A percentile compares a stretch with the other conserved stretches of the same genome.
phyloP scores from a whole-genome alignment of 345 rosid genomes.

The Citrus medica region DNA sequence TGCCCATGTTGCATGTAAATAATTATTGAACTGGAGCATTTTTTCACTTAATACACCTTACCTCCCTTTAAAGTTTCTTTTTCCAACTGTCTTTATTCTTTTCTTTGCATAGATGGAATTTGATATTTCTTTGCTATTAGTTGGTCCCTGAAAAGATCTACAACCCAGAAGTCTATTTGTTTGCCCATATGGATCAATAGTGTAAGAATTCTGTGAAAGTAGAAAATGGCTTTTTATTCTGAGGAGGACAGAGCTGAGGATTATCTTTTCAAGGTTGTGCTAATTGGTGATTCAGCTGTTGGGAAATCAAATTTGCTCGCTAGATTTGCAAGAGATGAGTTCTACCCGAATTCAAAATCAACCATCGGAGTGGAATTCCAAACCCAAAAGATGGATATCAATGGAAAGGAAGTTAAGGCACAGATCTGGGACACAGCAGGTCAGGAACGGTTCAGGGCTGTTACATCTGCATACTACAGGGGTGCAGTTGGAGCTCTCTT shows the following conservation, averaged over 20 bases:
- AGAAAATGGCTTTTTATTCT: conserved; percentile 68
- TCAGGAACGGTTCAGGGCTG: conserved; percentile 98
- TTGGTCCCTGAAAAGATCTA: conserved; percentile 9
- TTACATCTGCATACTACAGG: conserved; percentile 92
- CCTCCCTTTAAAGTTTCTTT: conserved; percentile 40
- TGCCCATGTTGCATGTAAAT: conserved; percentile 1
- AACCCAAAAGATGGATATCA: conserved; percentile 87
- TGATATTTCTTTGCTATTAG: conserved; percentile 17
- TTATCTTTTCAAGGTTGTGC: conserved; percentile 92
- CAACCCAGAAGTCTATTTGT: conserved; percentile 15
- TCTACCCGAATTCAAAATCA: conserved; percentile 90
- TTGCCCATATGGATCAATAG: conserved; percentile 45
- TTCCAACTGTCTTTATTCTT: conserved; percentile 28
- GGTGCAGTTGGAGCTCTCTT: conserved; percentile 99
- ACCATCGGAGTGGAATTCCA: conserved; percentile 99
- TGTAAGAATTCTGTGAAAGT: conserved; percentile 22
- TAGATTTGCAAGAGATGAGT: conserved; percentile 95
- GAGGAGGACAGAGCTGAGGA: conserved; percentile 84
- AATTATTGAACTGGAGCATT: conserved; percentile 9
- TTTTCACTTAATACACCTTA: conserved; percentile 32
- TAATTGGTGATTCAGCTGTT: conserved; percentile 95
- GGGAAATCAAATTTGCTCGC: conserved; percentile 97
- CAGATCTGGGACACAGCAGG: conserved; percentile 99
- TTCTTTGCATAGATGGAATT: conserved; percentile 21
- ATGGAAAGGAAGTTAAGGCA: conserved; percentile 90